These are phyloP conservation scores for Phycomyces nitens DNA, from an alignment of 192 early-diverging fungal species.

Conservation along the genomic window DNA sequence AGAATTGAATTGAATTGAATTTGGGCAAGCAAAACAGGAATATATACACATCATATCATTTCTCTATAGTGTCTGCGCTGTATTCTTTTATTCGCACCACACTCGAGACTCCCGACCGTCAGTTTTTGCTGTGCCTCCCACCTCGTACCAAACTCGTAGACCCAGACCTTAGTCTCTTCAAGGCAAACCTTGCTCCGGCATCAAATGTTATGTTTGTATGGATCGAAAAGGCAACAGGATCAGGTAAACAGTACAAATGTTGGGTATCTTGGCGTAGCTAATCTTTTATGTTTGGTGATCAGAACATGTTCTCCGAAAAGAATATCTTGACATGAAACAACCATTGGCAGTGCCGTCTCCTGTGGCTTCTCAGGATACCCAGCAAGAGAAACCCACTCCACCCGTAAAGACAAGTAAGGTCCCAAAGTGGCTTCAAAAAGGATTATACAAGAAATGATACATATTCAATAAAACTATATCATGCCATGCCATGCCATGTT, in stretches of 20 bases:
- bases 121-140: conserved; percentile 42
- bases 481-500: too few species aligned
- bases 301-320: conserved; percentile 1
- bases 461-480: too few species aligned
- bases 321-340: conserved; percentile 16
- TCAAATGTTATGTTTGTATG: conserved; percentile 52
- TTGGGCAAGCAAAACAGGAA: too few species aligned
- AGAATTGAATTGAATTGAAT: too few species aligned
- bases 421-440: conserved; percentile 30
- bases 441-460: conserved; percentile 27
- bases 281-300: too few species aligned
- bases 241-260: neutral
- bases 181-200: conserved; percentile 52
- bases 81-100: conserved; percentile 35
- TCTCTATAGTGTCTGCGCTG: conserved; percentile 31
- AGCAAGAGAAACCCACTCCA: neutral
- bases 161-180: conserved; percentile 39
- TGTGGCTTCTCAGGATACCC: neutral
- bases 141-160: conserved; percentile 52
- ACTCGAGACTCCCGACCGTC: conserved; percentile 32
- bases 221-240: conserved; percentile 23
- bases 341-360: neutral
- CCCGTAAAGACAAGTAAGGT: neutral
- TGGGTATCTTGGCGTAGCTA: too few species aligned
- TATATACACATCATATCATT: too few species aligned